Conservation (phyloP, 179 eudicot genomes). For the Actinidia polygama region DNA sequence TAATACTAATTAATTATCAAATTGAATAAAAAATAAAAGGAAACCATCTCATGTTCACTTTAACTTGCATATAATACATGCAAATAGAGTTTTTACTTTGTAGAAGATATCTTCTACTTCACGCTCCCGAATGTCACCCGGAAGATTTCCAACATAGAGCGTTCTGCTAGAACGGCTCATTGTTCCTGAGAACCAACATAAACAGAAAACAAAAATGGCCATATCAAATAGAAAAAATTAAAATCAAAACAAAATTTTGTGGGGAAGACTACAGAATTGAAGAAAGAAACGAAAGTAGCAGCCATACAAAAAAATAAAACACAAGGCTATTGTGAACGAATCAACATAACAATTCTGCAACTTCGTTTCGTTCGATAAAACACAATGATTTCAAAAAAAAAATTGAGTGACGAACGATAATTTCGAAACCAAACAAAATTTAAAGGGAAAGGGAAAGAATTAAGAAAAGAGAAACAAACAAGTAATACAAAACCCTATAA, state of each 20-base stretch:
- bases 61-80: not conserved
- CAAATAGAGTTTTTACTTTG: constrained; percentile 47
- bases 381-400: no score
- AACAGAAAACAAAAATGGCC: not conserved
- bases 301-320: not conserved
- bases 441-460: not conserved
- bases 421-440: not conserved
- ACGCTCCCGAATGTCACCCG: constrained; percentile 79
- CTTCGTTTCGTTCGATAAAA: not conserved
- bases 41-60: not conserved
- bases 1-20: not conserved
- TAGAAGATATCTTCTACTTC: constrained; percentile 87
- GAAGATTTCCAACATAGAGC: constrained; percentile 82
- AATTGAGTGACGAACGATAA: not conserved
- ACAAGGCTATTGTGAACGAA: not conserved
- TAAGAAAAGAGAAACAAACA: no score
- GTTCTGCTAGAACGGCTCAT: constrained; percentile 74
- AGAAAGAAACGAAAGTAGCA: not conserved
- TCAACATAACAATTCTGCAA: not conserved
- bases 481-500: not conserved
- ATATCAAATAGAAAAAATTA: not conserved
- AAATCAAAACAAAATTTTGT: not conserved
- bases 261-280: not conserved
- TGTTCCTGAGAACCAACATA: constrained; percentile 21
- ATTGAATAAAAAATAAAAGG: not conserved